These are phyloP conservation scores for Colletotrichum sp. DNA, from an alignment of 2,329 filamentous ascomycete genomes.

Conservation along the genomic window DNA sequence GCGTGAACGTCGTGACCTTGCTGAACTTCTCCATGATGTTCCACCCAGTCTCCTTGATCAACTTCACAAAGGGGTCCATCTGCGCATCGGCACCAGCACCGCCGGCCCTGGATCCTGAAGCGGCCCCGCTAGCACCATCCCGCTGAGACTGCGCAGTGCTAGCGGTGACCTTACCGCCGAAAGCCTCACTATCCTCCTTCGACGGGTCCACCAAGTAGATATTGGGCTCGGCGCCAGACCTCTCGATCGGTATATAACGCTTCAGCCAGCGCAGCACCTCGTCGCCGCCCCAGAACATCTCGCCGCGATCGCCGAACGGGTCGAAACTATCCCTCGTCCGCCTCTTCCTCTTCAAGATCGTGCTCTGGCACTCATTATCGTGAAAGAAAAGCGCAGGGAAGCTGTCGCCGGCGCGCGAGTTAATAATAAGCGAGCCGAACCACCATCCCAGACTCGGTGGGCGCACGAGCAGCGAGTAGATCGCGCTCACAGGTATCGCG, in stretches of 20 bases:
- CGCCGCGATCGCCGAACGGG: constrained; percentile 82
- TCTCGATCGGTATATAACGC: constrained; percentile 81
- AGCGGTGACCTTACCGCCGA: constrained; percentile 68
- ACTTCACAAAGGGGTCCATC: constrained; percentile 94
- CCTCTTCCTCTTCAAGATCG: constrained; percentile 91
- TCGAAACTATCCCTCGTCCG: constrained; percentile 85
- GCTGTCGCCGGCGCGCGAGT: constrained; percentile 86
- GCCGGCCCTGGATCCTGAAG: neutral
- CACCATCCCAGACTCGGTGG: constrained; percentile 97
- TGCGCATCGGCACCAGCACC: constrained; percentile 64
- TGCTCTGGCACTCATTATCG: constrained; percentile 94
- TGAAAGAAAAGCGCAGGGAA: constrained; percentile 98
- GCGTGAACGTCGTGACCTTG: constrained; percentile 95
- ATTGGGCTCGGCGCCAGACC: constrained; percentile 85
- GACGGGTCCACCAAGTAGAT: constrained; percentile 90
- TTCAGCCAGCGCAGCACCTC: constrained; percentile 92
- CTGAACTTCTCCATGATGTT: constrained; percentile 96
- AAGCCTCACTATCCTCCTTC: constrained; percentile 82
- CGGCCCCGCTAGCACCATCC: constrained; percentile 33
- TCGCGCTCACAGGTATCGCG: constrained; percentile 84
- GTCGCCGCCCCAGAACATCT: constrained; percentile 97
- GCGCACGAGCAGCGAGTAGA: constrained; percentile 89
- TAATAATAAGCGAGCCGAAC: constrained; percentile 96
- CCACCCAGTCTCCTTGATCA: constrained; percentile 94
- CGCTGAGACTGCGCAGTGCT: constrained; percentile 46